Conservation (phyloP, 2,329 filamentous ascomycete genomes). For the Pestalotiopsis sp. region DNA sequence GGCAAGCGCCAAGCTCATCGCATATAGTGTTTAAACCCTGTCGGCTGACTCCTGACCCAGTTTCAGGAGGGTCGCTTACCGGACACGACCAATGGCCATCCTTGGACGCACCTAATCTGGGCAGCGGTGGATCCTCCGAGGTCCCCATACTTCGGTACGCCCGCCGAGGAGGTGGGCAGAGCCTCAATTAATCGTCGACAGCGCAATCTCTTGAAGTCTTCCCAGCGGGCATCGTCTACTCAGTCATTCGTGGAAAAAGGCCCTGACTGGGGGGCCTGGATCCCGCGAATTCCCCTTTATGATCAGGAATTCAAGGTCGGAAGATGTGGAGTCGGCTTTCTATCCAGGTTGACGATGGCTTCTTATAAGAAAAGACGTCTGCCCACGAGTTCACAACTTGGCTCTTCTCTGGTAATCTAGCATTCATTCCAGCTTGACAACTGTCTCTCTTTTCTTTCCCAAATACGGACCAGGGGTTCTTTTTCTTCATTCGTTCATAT, state of each 20-base stretch:
- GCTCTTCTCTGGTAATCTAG: neutral
- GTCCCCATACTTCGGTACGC: constrained; percentile 7
- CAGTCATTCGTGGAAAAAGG: constrained; percentile 11
- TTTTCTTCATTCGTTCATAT: constrained; percentile 3
- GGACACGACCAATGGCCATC: neutral
- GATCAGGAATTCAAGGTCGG: neutral
- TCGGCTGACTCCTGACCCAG: neutral
- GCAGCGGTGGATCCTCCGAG: neutral
- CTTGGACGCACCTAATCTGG: neutral
- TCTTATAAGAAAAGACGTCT: constrained; percentile 3
- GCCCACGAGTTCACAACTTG: neutral
- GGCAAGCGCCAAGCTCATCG: constrained; percentile 6
- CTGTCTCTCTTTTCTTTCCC: neutral
- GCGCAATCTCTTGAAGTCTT: constrained; percentile 5
- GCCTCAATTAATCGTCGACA: constrained; percentile 12
- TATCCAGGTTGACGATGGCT: neutral
- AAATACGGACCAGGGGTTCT: constrained; percentile 8
- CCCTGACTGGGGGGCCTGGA: neutral
- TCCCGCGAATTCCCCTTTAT: neutral
- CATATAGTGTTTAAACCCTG: constrained; percentile 11
- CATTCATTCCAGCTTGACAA: constrained; percentile 6
- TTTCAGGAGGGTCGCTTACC: constrained; percentile 10
- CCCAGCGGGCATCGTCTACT: neutral
- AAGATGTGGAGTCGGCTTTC: neutral
- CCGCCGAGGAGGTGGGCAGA: constrained; percentile 2